phyloP scores from a whole-genome alignment of 2,329 filamentous ascomycete species.

The Sarocladiaceae sp. region DNA sequence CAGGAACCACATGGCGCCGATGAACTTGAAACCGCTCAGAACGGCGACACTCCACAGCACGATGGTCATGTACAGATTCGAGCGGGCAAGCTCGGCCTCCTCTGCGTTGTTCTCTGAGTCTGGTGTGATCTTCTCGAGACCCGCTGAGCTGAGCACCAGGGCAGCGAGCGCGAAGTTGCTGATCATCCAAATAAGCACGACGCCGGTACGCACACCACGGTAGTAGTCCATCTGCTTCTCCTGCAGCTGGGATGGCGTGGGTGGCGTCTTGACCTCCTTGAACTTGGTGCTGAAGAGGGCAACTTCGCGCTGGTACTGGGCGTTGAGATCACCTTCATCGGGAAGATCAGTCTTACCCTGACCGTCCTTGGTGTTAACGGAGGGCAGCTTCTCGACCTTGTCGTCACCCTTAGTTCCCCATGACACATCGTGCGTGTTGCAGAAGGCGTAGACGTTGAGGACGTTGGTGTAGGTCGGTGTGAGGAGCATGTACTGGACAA shows the following conservation, averaged over 20 bases:
- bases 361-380: constrained; percentile 84
- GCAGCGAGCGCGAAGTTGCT: constrained; percentile 87
- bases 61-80: constrained; percentile 80
- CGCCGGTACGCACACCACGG: constrained; percentile 86
- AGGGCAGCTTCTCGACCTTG: constrained; percentile 85
- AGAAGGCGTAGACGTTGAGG: constrained; percentile 98
- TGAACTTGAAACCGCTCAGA: constrained; percentile 79
- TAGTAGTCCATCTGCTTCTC: constrained; percentile 98
- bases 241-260: constrained; percentile 49
- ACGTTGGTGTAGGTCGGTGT: constrained; percentile 98
- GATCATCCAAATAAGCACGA: constrained; percentile 95
- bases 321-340: constrained; percentile 91
- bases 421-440: constrained; percentile 95
- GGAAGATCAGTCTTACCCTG: constrained; percentile 90
- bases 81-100: constrained; percentile 48
- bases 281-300: constrained; percentile 69
- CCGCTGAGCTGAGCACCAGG: constrained; percentile 80
- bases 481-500: constrained; percentile 89
- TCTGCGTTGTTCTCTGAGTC: constrained; percentile 24
- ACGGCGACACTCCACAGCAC: constrained; percentile 87
- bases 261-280: constrained; percentile 63
- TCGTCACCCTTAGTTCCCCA: constrained; percentile 99
- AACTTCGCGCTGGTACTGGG: constrained; percentile 87
- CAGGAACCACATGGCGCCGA: constrained; percentile 89
- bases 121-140: constrained; percentile 64